phyloP scores from a whole-genome alignment of 1,284 basidiomycete genomes.

The Microbotryum scabiosae region DNA sequence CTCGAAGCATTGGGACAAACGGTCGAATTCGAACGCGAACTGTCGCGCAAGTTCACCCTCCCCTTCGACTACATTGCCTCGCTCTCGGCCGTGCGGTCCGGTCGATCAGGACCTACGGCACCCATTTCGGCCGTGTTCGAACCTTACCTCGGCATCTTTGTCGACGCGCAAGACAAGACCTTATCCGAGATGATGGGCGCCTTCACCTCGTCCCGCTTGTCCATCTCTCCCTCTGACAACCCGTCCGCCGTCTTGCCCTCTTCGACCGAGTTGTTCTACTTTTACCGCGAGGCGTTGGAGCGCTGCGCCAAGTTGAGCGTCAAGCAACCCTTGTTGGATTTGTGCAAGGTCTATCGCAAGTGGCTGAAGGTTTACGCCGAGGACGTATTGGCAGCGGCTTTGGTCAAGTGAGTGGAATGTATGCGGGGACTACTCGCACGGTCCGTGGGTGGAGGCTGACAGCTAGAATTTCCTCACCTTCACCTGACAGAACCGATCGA shows the following conservation, averaged over 20 bases:
- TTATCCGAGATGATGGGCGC: conserved; percentile 70
- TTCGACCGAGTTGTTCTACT: conserved; percentile 93
- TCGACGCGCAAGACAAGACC: conserved; percentile 88
- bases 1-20: conserved; percentile 78
- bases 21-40: conserved; percentile 71
- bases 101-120: conserved; percentile 42
- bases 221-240: conserved; percentile 52
- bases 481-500: conserved; percentile 44
- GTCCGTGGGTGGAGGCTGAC: conserved; percentile 47
- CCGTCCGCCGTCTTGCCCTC: conserved; percentile 71
- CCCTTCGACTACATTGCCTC: conserved; percentile 42
- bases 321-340: conserved; percentile 65
- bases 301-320: conserved; percentile 68
- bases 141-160: conserved; percentile 81
- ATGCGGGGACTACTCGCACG: neutral
- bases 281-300: conserved; percentile 90
- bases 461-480: conserved; percentile 25
- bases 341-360: conserved; percentile 74
- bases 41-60: conserved; percentile 40
- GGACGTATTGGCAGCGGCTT: conserved; percentile 44
- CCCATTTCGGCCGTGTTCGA: conserved; percentile 82
- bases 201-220: conserved; percentile 57
- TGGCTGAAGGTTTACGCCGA: conserved; percentile 89
- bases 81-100: conserved; percentile 32
- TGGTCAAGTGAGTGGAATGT: conserved; percentile 16